These are phyloP conservation scores for Suillus hirtellus DNA, from an alignment of 768 basidiomycete genomes.

Conservation along the genomic window DNA sequence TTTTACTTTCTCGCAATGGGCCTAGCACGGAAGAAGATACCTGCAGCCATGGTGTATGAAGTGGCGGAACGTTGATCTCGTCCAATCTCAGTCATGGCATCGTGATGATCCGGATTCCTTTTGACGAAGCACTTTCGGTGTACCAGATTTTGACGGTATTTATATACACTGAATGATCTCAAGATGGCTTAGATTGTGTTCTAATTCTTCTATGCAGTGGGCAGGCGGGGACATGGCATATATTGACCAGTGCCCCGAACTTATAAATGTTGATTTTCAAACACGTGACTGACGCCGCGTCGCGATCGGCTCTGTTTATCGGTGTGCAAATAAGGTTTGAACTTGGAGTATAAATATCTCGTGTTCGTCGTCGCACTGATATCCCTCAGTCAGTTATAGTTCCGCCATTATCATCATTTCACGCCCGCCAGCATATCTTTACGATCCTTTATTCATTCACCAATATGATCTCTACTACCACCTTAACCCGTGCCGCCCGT, in stretches of 20 bases:
- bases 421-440: background rate
- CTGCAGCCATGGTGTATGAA: background rate
- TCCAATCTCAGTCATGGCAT: background rate
- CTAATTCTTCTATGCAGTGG: background rate
- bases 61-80: background rate
- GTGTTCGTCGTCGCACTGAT: background rate
- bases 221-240: background rate
- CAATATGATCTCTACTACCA: background rate
- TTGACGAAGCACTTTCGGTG: background rate
- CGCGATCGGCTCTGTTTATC: background rate
- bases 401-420: background rate
- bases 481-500: background rate
- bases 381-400: background rate
- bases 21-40: background rate
- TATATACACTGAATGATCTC: background rate
- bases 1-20: conserved; percentile 20
- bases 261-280: background rate
- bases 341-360: background rate
- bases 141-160: background rate
- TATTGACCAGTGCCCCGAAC: background rate
- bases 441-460: background rate
- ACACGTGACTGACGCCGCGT: background rate
- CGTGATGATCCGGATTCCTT: background rate
- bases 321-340: background rate
- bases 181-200: background rate